Base-by-base conservation (phyloP, 768 basidiomycete species). In the Suillus cothurnatus region DNA sequence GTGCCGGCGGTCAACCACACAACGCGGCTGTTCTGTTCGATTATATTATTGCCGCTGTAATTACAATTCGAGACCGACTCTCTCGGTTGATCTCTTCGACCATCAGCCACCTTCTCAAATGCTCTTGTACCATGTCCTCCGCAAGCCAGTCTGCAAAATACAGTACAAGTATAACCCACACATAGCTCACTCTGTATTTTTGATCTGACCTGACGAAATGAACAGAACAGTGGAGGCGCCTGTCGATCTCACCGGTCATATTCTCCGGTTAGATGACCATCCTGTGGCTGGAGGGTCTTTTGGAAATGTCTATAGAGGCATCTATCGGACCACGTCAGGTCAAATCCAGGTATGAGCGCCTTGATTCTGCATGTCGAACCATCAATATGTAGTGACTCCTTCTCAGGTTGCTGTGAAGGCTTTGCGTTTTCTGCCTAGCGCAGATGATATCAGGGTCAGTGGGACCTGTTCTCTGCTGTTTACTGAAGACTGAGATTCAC, bases 361-460 rank as follows among this genome's bases (percentile, higher is more conserved):
- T 7, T 2, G 3, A 63, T 17, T 32, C 8, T 61, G 47, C 45
- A 26, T 38, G 36, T 31, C 0, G 26, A n/a, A 14, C 3, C 3
- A 19, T 28, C 19, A 14, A 52, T 19, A 31, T 52, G 28, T 31
- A 11, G 17, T 5, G 9, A 31, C 34, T 12, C 0, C 6, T 32
- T 55, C 31, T 23, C 38, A 73, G 72, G 71, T 72, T n/a, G 71
- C 72, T 15, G 72, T 74, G 1, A 73, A 74, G 60, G 69, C 67
- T 0, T 41, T 73, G 14, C 61, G 69, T 32, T 72, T 68, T 49
- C n/a, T 61, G 6, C 57, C 38, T 36, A 32, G 68, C 19, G 39
- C 53, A 34, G 66, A 67, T 31, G 61, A 55, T 12, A 45, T 59
- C 50, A 7, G 5, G 1, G 2, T 17, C 4, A 12, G 61, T 21